Conservation (phyloP, 345 rosid species). For the Aquilaria malaccensis region DNA sequence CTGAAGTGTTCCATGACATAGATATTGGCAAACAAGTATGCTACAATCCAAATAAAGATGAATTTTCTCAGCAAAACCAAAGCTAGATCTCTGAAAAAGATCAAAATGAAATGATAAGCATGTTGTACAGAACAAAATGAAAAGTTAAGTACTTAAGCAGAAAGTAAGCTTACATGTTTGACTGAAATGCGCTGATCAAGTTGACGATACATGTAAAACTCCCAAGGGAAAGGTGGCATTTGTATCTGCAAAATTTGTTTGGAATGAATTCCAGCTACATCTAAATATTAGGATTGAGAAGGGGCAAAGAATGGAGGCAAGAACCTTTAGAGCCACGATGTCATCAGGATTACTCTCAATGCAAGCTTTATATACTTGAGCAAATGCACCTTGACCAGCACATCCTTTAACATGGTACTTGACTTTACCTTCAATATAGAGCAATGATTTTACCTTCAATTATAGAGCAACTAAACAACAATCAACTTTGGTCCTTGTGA, state of each 20-base stretch:
- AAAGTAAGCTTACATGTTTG: constrained; percentile 40
- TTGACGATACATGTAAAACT: constrained; percentile 90
- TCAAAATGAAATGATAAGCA: constrained; percentile 16
- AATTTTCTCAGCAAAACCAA: constrained; percentile 71
- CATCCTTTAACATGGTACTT: constrained; percentile 96
- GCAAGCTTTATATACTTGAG: constrained; percentile 75
- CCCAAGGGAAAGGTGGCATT: constrained; percentile 94
- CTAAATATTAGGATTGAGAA: background rate
- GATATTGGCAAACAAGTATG: constrained; percentile 74
- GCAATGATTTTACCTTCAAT: background rate
- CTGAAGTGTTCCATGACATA: constrained; percentile 86
- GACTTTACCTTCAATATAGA: constrained; percentile 52
- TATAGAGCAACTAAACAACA: too few species aligned
- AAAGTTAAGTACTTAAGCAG: constrained; percentile 7
- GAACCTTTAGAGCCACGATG: constrained; percentile 77
- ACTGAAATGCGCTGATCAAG: constrained; percentile 70
- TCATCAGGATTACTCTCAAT: constrained; percentile 68
- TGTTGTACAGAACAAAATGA: constrained; percentile 4
- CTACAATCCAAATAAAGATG: constrained; percentile 71
- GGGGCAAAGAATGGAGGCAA: constrained; percentile 1
- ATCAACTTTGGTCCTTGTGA: too few species aligned
- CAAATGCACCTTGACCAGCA: constrained; percentile 95
- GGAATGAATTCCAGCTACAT: constrained; percentile 2
- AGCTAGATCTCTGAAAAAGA: constrained; percentile 65
- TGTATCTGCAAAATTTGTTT: constrained; percentile 56